Base-by-base conservation (phyloP, 169 alveolate species). In the Fabrea salina region DNA sequence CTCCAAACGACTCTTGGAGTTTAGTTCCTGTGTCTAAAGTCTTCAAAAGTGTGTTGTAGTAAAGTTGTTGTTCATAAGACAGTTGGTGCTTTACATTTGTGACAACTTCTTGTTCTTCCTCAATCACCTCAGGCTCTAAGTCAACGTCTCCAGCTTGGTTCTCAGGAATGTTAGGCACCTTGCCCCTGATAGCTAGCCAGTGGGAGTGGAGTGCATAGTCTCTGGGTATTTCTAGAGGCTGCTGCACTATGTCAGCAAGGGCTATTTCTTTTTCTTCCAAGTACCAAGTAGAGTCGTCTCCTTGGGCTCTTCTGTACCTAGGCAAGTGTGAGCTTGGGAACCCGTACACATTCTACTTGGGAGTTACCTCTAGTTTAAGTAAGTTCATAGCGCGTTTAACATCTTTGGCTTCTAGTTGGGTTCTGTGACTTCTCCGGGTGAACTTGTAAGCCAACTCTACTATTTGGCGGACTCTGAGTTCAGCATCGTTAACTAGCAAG, bases 91-190 rank as follows among this genome's bases (percentile, higher is more conserved):
- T 25, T 16, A 61, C 32, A 61, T 61, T 30, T 25, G 30, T 25
- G 19, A 47, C 19, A 1, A 47, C 16, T 13, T 16, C 49, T 33
- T 61, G 25, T 16, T 16, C 50, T 2, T 61, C 49, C 2, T 19
- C 51, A 37, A 61, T 51, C 13, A 13, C 39, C 39, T 61, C 74
- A 11, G 32, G 11, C 1, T 13, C 3, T 2, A 32, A n/a, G 13
- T 61, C 74, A 25, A 47, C 56, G n/a, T 61, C 49, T 37, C 39
- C 74, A 11, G 41, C 49, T 32, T 61, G 41, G 3, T 61, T 61
- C 39, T 61, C 74, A 30, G 74, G 74, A n/a, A 61, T 61, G 39
- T 61, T 61, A 16, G 74, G 74, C 2, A 61, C 74, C 39, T 61
- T 61, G 11, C 74, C 74, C 11, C 25, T 30, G n/a, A 61, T 61